Evolutionary conservation across 768 basidiomycete species (phyloP), one percentile per base, ranked within the genome.

Genomic region (Solioccasus polychromus): DNA sequence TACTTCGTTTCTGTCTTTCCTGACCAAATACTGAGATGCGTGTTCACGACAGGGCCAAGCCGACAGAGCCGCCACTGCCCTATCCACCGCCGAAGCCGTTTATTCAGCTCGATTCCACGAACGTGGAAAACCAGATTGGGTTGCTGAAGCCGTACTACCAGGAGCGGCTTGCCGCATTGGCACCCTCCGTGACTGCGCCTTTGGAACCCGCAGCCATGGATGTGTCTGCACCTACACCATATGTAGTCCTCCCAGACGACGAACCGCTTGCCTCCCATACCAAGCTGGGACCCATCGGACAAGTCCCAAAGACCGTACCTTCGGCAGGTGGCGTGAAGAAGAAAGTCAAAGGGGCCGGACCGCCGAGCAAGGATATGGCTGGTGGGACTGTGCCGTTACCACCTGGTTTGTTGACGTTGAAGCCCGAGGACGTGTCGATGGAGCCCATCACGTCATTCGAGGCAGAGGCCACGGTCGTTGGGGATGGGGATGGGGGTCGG

Each of bases 21-120:
- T 43, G 31, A n/a, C 20, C 29, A 30, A n/a, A 31, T 40, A 19
- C 39, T 59, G 37, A 59, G 14, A 5, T 22, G 39, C 26, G 18
- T 32, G 1, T 15, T n/a, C 22, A 8, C 34, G 38, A 39, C 51
- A 86, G 83, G 42, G 72, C 74, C 37, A 82, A 81, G 57, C 81
- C 85, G 2, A 77, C 69, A 19, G 86, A 90, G 62, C 87, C 88
- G 0, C 88, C 87, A 1, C 80, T 80, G 3, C 89, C 86, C 5
- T 96, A 85, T 63, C 89, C 92, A 0, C 88, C 86, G 0, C 94
- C 93, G 0, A 85, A 87, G 0, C 75, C 86, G 0, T 90, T 94
- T 59, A 64, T 91, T 3, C 83, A 82, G 2, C 75, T 98, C 56
- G 80, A 77, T 1, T 71, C 78, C 8, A 70, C 69, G 44, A 81